Evolutionary conservation across 129 eudicot species (phyloP).

Genomic region (Centella asiatica): DNA sequence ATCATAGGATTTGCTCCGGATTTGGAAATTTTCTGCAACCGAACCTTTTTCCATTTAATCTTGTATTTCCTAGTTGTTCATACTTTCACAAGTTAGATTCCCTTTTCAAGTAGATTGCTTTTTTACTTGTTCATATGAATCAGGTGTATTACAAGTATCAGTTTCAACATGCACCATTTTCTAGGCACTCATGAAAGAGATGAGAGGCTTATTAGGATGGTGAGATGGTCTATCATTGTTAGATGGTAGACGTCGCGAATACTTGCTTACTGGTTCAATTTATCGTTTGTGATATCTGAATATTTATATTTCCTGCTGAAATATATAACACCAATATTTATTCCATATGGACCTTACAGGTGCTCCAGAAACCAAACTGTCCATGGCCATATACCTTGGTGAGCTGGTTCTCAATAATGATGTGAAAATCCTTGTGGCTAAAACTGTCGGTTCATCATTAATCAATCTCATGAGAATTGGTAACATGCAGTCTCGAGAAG

Average conservation of each 20-base stretch:
- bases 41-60: no score
- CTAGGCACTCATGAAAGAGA: no score
- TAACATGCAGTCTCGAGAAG: constrained; percentile 69
- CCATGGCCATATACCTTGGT: constrained; percentile 86
- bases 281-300: not conserved
- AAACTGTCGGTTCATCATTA: constrained; percentile 62
- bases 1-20: no score
- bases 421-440: constrained; percentile 69
- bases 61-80: no score
- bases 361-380: constrained; percentile 68
- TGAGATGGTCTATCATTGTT: no score
- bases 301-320: not conserved
- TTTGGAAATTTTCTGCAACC: no score
- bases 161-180: no score
- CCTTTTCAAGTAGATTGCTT: no score
- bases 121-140: no score
- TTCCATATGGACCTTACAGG: constrained; percentile 40
- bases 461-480: constrained; percentile 70
- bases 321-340: not conserved
- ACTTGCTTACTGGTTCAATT: not conserved
- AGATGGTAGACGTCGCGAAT: not conserved
- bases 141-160: no score
- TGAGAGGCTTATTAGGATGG: no score
- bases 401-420: constrained; percentile 80
- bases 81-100: no score